These are phyloP conservation scores for Cylindrotheca fusiformis DNA, from an alignment of 108 stramenopile species.

Conservation along the genomic window DNA sequence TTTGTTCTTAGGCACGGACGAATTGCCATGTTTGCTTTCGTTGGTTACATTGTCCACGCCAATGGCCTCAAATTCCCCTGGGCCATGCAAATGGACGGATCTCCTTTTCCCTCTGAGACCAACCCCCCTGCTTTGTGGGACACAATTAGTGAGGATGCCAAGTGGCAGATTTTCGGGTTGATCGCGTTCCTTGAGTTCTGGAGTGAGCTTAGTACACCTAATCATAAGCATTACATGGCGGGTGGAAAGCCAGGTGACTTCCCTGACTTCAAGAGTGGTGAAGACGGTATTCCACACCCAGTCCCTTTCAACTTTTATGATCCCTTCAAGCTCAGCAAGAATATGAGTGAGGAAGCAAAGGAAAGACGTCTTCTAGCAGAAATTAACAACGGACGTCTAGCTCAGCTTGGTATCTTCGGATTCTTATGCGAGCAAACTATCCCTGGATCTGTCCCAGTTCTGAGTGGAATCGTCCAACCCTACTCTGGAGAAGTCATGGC, in stretches of 20 bases:
- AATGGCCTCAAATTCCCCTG: slow-evolving; percentile 73
- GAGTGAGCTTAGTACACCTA: slow-evolving; percentile 54
- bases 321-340: slow-evolving; percentile 57
- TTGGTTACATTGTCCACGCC: slow-evolving; percentile 67
- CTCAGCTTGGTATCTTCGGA: slow-evolving; percentile 74
- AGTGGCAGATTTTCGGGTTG: slow-evolving; percentile 86
- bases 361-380: slow-evolving; percentile 59
- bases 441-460: slow-evolving; percentile 74
- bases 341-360: slow-evolving; percentile 57
- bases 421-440: slow-evolving; percentile 75
- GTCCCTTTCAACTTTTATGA: slow-evolving; percentile 77
- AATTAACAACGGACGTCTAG: slow-evolving; percentile 81
- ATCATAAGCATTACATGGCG: slow-evolving; percentile 72
- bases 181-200: slow-evolving; percentile 83
- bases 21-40: slow-evolving; percentile 60
- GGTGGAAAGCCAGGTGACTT: slow-evolving; percentile 74
- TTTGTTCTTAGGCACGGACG: slow-evolving; percentile 62
- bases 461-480: slow-evolving; percentile 62
- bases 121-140: slow-evolving; percentile 79
- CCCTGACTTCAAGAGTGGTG: slow-evolving; percentile 59
- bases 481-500: slow-evolving; percentile 78
- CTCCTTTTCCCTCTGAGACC: slow-evolving; percentile 55
- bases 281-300: slow-evolving; percentile 74
- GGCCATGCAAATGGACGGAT: slow-evolving; percentile 71
- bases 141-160: slow-evolving; percentile 67